Base-by-base conservation (phyloP, 495 filamentous ascomycete species). In the Penicillium canariense region DNA sequence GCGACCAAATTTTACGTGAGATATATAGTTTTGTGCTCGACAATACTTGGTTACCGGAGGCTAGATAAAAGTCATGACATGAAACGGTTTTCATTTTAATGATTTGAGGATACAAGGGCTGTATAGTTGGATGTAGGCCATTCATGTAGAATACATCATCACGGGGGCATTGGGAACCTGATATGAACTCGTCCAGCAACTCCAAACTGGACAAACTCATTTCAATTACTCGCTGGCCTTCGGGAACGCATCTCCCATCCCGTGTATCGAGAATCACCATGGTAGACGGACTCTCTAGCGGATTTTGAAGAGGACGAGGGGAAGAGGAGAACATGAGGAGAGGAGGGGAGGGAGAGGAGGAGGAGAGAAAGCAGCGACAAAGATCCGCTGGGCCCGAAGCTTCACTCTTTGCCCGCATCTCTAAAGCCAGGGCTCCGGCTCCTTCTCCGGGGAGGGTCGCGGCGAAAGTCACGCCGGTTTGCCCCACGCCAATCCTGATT, bases 381-480 rank as follows among this genome's bases (percentile, higher is more conserved):
- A 40, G 18, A 23, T 23, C 5, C 38, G n/a, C 35, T 5, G 8
- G 38, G 34, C 26, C 25, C n/a, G 18, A 40, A 35, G 30, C 11
- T 25, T 57, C 46, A 54, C 0, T 49, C 58, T 48, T 61, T 57
- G 40, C 34, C 32, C 22, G 58, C 53, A 12, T 76, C 70, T 51
- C 63, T 66, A 14, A 50, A 59, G 14, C 38, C 44, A 12, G 75
- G 75, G 49, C 73, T 78, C 18, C 70, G 71, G 34, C 75, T 78
- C 50, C 75, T 63, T 48, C 72, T 59, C 46, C 72, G 57, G 4
- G 66, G 43, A n/a, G 62, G 63, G 8, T 75, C 73, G 18, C 69
- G 66, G 3, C 65, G 56, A 46, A 69, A 63, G 52, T 73, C 72
- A 39, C 62, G 63, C 22, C 69, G 61, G 48, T 51, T 61, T 6